Base-by-base conservation (phyloP, 345 rosid species). In the Passiflora organensis region DNA sequence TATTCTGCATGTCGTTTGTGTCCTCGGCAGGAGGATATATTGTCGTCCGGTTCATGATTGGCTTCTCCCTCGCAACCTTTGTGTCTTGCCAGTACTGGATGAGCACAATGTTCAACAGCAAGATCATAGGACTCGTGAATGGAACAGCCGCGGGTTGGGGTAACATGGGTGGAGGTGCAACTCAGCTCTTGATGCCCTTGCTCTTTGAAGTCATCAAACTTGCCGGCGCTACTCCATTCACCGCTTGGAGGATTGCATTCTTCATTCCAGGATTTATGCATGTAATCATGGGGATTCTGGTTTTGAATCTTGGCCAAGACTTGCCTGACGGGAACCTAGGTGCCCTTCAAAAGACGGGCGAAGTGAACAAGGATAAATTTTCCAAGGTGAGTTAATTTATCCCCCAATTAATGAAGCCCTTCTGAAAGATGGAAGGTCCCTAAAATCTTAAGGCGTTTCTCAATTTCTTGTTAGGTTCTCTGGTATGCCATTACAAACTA, bases 101-200 rank as follows among this genome's bases (percentile, higher is more conserved):
- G 97, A 90, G 95, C 69, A 87, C 97, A 2, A 90, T 90, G 97
- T 90, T 90, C 51, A 90, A 90, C 23, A 68, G 89, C 53, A 80
- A 83, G 75, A 90, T 90, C 45, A 83, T 87, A 9, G 97, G 97
- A 13, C 73, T 83, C 0, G 95, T 78, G 17, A 90, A 90, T 15
- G 95, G 97, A n/a, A 90, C 95, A 0, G 95, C 97, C 0, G 97
- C 91, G 0, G 95, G 95, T 1, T 90, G 97, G 97, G 97, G 97
- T 0, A 90, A 87, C 58, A 84, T 87, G 95, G 97, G 97, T 0
- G 94, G 97, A 2, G 95, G 97, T 2, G 89, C 84, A 14, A 90
- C 97, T 24, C 97, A 87, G 68, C 77, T 90, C 1, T 12, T 87
- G 38, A 90, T 90, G 97, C 95, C 97, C 0, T 0, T 90, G 12